These are phyloP conservation scores for Mycogone perniciosa DNA, from an alignment of 2,329 filamentous ascomycete species.

Conservation along the genomic window DNA sequence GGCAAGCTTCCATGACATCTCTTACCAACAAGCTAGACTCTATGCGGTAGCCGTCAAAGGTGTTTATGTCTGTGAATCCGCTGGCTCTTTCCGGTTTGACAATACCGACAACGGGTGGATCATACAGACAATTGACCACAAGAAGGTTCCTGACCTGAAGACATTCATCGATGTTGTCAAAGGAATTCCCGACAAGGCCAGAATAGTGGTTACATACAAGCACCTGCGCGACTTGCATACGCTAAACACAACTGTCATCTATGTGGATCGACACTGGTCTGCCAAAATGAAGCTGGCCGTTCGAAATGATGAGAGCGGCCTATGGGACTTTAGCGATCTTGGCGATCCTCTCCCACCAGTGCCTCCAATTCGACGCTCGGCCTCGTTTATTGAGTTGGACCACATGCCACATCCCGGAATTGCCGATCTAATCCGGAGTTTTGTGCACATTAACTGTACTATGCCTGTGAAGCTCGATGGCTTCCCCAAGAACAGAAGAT, in stretches of 20 bases:
- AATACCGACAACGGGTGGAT: conserved; percentile 89
- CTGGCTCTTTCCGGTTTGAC: conserved; percentile 91
- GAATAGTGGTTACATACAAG: conserved; percentile 92
- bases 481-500: conserved; percentile 91
- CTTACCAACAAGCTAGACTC: conserved; percentile 93
- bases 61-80: conserved; percentile 90
- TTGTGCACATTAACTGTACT: conserved; percentile 85
- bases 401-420: conserved; percentile 83
- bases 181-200: conserved; percentile 70
- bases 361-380: conserved; percentile 65
- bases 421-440: conserved; percentile 89
- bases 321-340: conserved; percentile 92
- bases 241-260: conserved; percentile 83
- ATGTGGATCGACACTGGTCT: conserved; percentile 93
- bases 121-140: conserved; percentile 85
- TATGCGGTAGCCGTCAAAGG: conserved; percentile 90
- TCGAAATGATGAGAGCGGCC: conserved; percentile 79
- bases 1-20: conserved; percentile 90
- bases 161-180: conserved; percentile 90
- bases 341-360: conserved; percentile 72
- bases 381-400: conserved; percentile 86
- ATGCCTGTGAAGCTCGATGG: conserved; percentile 97
- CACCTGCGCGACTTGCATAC: conserved; percentile 93
- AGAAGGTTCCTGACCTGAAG: conserved; percentile 79
- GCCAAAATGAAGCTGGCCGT: conserved; percentile 89